These are phyloP conservation scores for Entomortierella parvispora DNA, from an alignment of 192 early-diverging fungal genomes.

Conservation along the genomic window DNA sequence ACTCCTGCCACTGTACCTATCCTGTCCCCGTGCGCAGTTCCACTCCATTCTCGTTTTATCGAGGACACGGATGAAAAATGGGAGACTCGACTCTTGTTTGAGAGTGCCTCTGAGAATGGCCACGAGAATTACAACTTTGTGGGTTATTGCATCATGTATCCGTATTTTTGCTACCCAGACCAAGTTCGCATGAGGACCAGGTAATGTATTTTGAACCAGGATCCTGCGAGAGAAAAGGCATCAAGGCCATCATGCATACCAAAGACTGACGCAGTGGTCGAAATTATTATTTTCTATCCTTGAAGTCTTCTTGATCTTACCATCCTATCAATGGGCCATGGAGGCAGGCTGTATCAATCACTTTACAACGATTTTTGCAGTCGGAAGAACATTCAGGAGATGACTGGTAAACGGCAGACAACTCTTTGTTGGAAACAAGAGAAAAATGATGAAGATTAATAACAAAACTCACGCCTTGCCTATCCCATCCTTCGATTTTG, in stretches of 20 bases:
- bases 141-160: constrained; percentile 87
- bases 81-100: constrained; percentile 76
- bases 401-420: constrained; percentile 70
- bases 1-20: too few relatives aligned
- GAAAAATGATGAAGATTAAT: too few relatives aligned
- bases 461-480: too few relatives aligned
- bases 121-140: constrained; percentile 73
- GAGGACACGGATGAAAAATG: constrained; percentile 86
- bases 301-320: constrained; percentile 92
- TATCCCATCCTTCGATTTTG: constrained; percentile 2
- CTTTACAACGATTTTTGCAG: constrained; percentile 64
- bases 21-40: too few relatives aligned
- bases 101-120: constrained; percentile 58
- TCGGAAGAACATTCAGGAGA: constrained; percentile 61
- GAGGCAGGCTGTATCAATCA: constrained; percentile 72
- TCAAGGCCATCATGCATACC: too few relatives aligned
- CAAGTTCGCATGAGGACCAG: constrained; percentile 85
- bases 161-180: constrained; percentile 87
- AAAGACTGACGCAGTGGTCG: background rate
- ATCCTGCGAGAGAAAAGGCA: too few relatives aligned
- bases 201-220: constrained; percentile 43
- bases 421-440: constrained; percentile 1
- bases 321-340: constrained; percentile 92
- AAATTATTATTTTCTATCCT: constrained; percentile 1
- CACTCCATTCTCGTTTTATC: too few relatives aligned